Evolutionary conservation across 139 green algal species (phyloP), one percentile per base, ranked within the genome.

Genomic region (Micromonas commoda): DNA sequence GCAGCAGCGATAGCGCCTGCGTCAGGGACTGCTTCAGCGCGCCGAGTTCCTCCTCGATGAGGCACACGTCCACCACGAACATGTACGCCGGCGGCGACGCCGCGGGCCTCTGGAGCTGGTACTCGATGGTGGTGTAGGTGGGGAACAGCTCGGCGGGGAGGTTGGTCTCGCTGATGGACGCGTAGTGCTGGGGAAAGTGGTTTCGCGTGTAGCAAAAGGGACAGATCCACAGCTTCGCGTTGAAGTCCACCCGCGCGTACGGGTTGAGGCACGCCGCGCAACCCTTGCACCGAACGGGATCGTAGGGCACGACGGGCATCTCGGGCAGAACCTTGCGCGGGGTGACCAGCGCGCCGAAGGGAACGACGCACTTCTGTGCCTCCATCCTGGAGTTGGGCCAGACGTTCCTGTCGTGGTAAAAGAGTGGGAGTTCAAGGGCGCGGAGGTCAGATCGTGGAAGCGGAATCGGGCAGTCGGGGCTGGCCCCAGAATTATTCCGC

Each of bases 281-380:
- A 6, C 37, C 65, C 51, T 83, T 85, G 77, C 82, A 89, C 13
- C 31, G 38, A 75, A 88, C 65, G 34, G 85, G 85, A 64, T 85
- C 77, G 66, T 89, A 87, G 3, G 80, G 80, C 45, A 86, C 70
- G 32, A 97, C 93, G 84, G 89, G 91, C 82, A 97, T 91, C 71
- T 91, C 85, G 0, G 85, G 78, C 32, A 96, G 83, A 16, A 77
- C 75, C 79, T 96, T 96, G 78, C 87, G 89, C 5, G 94, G 94
- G 1, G 92, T 96, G 82, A 97, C 97, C 4, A 98, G 39, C 2
- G 90, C 89, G 29, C 82, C 91, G 77, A 99, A 97, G 0, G 96
- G 96, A 2, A 99, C 89, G 33, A 98, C 92, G 77, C 92, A 97
- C 82, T 97, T 97, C 1, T 92, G 91, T 6, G 92, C 93, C 79